These are phyloP conservation scores for Penicillium aurantiogriseum DNA, from an alignment of 2,329 filamentous ascomycete genomes.

Conservation along the genomic window DNA sequence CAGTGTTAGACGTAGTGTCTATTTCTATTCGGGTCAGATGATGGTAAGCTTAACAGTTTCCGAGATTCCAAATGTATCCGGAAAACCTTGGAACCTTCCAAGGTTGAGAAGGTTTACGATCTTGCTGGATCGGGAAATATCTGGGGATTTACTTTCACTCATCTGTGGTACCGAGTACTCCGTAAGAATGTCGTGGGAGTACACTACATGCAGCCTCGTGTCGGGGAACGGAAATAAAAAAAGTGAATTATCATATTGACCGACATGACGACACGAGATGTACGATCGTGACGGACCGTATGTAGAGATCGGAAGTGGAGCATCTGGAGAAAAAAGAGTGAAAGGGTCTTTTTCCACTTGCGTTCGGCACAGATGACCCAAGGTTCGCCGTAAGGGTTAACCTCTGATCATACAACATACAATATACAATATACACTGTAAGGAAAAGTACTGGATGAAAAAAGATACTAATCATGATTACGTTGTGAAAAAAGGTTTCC, in stretches of 20 bases:
- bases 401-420: not conserved
- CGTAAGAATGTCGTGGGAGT: not conserved
- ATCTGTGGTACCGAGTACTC: not conserved
- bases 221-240: not conserved
- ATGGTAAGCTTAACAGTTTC: not conserved
- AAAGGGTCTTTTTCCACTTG: conserved; percentile 2
- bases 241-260: conserved; percentile 5
- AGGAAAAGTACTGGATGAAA: not conserved
- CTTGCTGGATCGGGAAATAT: not conserved
- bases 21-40: conserved; percentile 2
- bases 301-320: conserved; percentile 11
- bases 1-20: not conserved
- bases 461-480: not conserved
- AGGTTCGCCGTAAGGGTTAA: conserved; percentile 6
- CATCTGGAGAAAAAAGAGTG: conserved; percentile 4
- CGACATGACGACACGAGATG: conserved; percentile 10
- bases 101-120: not conserved
- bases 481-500: not conserved
- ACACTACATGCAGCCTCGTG: conserved; percentile 7
- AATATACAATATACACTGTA: not conserved
- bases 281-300: not conserved
- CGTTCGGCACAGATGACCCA: not conserved
- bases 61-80: not conserved
- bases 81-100: not conserved
- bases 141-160: not conserved